phyloP scores from a whole-genome alignment of 1,139 yeast species.

The Taphrina communis region DNA sequence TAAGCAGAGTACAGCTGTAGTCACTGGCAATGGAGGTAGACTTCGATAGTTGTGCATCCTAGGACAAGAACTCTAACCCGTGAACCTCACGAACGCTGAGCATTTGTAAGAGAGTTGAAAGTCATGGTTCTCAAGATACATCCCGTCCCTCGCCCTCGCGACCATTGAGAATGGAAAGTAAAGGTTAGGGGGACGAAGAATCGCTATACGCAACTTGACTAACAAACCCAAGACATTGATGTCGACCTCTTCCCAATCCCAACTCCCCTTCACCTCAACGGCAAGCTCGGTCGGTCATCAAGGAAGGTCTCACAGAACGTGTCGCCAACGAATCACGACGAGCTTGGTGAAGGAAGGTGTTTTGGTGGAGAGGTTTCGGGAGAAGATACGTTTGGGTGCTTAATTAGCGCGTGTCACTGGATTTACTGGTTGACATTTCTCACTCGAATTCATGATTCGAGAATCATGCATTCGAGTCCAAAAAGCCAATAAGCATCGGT shows the following conservation, averaged over 20 bases:
- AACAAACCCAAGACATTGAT: conserved; percentile 35
- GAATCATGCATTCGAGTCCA: background rate
- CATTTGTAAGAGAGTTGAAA: background rate
- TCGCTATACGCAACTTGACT: conserved; percentile 28
- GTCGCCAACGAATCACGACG: background rate
- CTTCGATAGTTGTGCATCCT: background rate
- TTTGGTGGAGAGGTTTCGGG: background rate
- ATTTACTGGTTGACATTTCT: background rate
- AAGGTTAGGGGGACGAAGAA: background rate
- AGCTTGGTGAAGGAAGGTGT: background rate
- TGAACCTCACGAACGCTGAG: background rate
- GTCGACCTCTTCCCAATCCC: background rate
- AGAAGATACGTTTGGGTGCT: conserved; percentile 20
- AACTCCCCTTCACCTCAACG: background rate
- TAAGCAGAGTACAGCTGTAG: background rate
- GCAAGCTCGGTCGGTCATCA: too few species aligned
- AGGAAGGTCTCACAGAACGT: conserved; percentile 13
- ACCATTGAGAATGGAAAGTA: too few species aligned
- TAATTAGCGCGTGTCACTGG: conserved; percentile 22
- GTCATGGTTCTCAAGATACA: conserved; percentile 26
- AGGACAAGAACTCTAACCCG: conserved; percentile 17
- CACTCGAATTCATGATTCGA: background rate
- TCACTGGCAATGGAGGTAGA: background rate
- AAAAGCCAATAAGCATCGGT: background rate
- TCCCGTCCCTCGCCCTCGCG: background rate